phyloP scores from a whole-genome alignment of 495 filamentous ascomycete genomes.

The Lasiosphaeria miniovina region DNA sequence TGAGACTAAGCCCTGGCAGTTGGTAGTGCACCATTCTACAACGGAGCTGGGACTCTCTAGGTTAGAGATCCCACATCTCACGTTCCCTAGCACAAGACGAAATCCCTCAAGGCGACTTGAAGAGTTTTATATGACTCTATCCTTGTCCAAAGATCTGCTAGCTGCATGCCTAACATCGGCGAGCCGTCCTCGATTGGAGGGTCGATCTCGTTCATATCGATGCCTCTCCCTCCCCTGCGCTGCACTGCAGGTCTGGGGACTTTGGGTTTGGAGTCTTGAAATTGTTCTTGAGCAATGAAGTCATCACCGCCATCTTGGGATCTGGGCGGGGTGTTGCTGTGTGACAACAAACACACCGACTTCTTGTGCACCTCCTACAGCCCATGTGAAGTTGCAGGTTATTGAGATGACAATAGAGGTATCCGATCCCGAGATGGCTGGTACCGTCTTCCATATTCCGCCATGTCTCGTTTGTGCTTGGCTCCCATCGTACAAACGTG shows the following conservation, averaged over 20 bases:
- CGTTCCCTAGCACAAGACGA: neutral
- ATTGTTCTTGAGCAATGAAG: neutral
- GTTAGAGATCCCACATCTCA: neutral
- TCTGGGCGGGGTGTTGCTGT: neutral
- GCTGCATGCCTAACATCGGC: neutral
- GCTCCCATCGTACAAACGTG: neutral
- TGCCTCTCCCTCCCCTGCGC: neutral
- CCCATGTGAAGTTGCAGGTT: no score
- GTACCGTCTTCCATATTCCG: neutral
- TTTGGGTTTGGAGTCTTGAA: neutral
- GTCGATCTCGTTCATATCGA: neutral
- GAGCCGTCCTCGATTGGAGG: neutral
- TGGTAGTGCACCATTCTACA: no score
- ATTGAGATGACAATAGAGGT: conserved; percentile 1
- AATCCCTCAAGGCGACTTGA: neutral
- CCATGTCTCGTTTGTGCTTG: neutral
- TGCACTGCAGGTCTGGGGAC: neutral
- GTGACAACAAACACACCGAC: conserved; percentile 7
- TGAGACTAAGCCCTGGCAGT: neutral
- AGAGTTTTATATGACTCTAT: neutral
- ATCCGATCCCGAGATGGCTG: neutral
- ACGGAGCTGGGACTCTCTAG: neutral
- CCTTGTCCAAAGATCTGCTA: neutral
- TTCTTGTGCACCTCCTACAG: neutral
- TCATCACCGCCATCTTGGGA: neutral